phyloP scores from a whole-genome alignment of 2,329 filamentous ascomycete species.

The Calycina marina region DNA sequence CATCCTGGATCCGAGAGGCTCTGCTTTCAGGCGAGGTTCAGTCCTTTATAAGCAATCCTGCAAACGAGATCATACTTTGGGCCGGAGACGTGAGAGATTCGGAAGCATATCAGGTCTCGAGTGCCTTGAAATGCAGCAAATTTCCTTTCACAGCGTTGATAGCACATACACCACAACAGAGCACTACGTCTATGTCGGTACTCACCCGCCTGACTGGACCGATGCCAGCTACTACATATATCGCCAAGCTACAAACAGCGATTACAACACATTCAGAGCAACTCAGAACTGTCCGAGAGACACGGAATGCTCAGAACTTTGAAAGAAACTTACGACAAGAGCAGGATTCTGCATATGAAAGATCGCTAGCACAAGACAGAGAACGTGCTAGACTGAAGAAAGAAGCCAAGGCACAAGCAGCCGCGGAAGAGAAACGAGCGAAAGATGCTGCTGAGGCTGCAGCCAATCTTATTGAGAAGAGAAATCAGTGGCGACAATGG shows the following conservation, averaged over 20 bases:
- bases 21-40: constrained; percentile 63
- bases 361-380: constrained; percentile 74
- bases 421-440: constrained; percentile 49
- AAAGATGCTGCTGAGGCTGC: constrained; percentile 45
- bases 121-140: constrained; percentile 75
- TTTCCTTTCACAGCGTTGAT: constrained; percentile 82
- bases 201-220: constrained; percentile 65
- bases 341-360: constrained; percentile 88
- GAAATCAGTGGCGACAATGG: constrained; percentile 66
- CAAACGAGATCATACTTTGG: constrained; percentile 78
- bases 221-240: constrained; percentile 53
- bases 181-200: constrained; percentile 79
- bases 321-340: constrained; percentile 70
- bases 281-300: constrained; percentile 58
- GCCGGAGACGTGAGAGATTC: constrained; percentile 84
- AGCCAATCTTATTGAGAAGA: constrained; percentile 32
- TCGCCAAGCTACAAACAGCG: constrained; percentile 58
- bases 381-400: constrained; percentile 64
- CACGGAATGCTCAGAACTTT: constrained; percentile 66
- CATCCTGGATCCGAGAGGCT: constrained; percentile 67
- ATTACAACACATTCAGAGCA: constrained; percentile 66
- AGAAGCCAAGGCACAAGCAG: constrained; percentile 61
- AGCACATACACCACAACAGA: constrained; percentile 73
- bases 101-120: constrained; percentile 87
- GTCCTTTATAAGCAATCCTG: constrained; percentile 56